phyloP scores from a whole-genome alignment of 1,284 basidiomycete genomes.

The Inonotus hispidus region DNA sequence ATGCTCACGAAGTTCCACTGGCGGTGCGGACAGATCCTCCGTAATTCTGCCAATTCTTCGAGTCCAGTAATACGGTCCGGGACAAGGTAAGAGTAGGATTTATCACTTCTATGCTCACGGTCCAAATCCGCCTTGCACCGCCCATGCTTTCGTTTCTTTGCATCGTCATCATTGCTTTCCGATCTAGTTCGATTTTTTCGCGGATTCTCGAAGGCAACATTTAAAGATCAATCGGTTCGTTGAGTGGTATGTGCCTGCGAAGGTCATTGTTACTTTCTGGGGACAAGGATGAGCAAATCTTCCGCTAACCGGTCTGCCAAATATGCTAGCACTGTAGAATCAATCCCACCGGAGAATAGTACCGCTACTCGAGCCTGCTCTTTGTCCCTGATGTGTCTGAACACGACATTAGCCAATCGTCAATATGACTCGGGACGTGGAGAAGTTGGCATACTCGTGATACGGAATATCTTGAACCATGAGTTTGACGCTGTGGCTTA shows the following conservation, averaged over 20 bases:
- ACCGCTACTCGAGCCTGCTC: slow-evolving; percentile 68
- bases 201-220: slow-evolving; percentile 95
- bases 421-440: not conserved
- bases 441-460: slow-evolving; percentile 29
- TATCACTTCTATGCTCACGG: slow-evolving; percentile 17
- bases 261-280: not conserved
- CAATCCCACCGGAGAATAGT: slow-evolving; percentile 95
- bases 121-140: slow-evolving; percentile 6
- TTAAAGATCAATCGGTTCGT: slow-evolving; percentile 91
- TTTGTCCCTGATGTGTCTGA: slow-evolving; percentile 18
- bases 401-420: not conserved
- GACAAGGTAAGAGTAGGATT: slow-evolving; percentile 50
- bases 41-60: slow-evolving; percentile 73
- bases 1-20: slow-evolving; percentile 81
- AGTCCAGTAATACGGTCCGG: slow-evolving; percentile 86
- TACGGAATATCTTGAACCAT: slow-evolving; percentile 54
- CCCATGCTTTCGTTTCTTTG: slow-evolving; percentile 35
- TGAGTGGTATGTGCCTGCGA: slow-evolving; percentile 28
- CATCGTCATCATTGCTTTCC: slow-evolving; percentile 36
- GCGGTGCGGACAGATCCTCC: slow-evolving; percentile 63
- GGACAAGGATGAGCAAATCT: not conserved
- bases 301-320: slow-evolving; percentile 64
- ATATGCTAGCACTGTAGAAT: slow-evolving; percentile 81
- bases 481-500: slow-evolving; percentile 57
- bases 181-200: slow-evolving; percentile 49